Conservation (phyloP, 2,329 filamentous ascomycete genomes). For the Fusarium verrucosum region DNA sequence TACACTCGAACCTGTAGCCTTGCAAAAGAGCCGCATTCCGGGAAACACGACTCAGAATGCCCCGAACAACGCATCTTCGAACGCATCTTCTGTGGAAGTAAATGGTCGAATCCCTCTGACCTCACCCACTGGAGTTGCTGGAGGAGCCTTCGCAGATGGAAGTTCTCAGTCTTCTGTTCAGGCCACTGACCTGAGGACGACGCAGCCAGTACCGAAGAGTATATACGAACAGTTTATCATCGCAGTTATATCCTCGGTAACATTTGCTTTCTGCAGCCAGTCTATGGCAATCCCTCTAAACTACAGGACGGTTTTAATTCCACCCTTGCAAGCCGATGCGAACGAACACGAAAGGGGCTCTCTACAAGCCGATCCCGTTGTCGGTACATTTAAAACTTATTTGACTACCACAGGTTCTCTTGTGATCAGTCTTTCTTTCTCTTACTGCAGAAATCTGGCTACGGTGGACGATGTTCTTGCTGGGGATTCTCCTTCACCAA, state of each 20-base stretch:
- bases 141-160: conserved; percentile 37
- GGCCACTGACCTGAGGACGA: conserved; percentile 36
- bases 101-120: conserved; percentile 41
- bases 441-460: conserved; percentile 58
- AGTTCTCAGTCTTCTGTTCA: conserved; percentile 46
- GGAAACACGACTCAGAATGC: conserved; percentile 55
- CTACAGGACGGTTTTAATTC: conserved; percentile 61
- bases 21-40: conserved; percentile 56
- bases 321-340: conserved; percentile 36
- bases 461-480: conserved; percentile 56
- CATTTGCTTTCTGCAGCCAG: conserved; percentile 59
- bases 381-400: conserved; percentile 63
- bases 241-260: conserved; percentile 62
- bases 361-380: conserved; percentile 44
- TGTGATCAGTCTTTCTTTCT: conserved; percentile 60
- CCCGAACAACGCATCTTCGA: conserved; percentile 58
- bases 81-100: conserved; percentile 52
- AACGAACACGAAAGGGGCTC: conserved; percentile 28
- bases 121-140: conserved; percentile 30
- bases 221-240: conserved; percentile 65
- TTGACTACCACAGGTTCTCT: conserved; percentile 66
- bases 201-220: conserved; percentile 49
- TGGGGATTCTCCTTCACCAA: conserved; percentile 52
- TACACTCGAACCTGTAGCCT: conserved; percentile 58
- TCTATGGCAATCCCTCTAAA: conserved; percentile 63